Evolutionary conservation across 768 basidiomycete species (phyloP).

Genomic region (Phaffia australis): DNA sequence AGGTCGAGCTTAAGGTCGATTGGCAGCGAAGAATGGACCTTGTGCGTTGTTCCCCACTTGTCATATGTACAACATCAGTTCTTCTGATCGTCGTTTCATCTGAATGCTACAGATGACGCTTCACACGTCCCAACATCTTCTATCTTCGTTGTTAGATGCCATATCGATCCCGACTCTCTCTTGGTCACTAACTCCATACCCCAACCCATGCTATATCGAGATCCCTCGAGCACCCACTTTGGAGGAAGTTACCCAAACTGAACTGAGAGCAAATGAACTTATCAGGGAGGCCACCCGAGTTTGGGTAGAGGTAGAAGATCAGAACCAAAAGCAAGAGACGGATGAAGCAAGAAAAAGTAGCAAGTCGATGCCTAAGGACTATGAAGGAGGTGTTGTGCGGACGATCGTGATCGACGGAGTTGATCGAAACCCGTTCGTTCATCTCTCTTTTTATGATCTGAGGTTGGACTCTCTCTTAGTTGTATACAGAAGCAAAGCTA

Average conservation of each 20-base stretch:
- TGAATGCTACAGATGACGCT: conserved; percentile 47
- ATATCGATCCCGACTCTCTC: conserved; percentile 53
- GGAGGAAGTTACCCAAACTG: conserved; percentile 54
- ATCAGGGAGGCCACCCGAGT: conserved; percentile 61
- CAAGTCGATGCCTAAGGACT: conserved; percentile 43
- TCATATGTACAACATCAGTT: neutral
- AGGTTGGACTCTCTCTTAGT: conserved; percentile 20
- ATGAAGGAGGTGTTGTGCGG: conserved; percentile 48
- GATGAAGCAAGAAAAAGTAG: conserved; percentile 45
- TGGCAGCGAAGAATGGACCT: conserved; percentile 62
- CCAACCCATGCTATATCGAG: conserved; percentile 63
- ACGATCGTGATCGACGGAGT: conserved; percentile 71
- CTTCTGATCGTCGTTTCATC: neutral
- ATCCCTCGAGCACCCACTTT: conserved; percentile 55
- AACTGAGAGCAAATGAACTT: conserved; percentile 53
- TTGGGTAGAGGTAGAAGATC: conserved; percentile 62
- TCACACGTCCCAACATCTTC: conserved; percentile 74
- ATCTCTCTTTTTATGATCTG: conserved; percentile 27
- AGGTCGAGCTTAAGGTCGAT: conserved; percentile 51
- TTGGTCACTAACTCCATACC: conserved; percentile 64
- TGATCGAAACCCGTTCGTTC: conserved; percentile 63
- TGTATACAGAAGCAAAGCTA: neutral
- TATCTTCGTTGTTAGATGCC: conserved; percentile 67
- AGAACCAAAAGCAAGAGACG: neutral
- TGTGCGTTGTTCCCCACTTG: conserved; percentile 33